phyloP scores from a whole-genome alignment of 2,329 filamentous ascomycete genomes.

The Colletotrichum sublineola region DNA sequence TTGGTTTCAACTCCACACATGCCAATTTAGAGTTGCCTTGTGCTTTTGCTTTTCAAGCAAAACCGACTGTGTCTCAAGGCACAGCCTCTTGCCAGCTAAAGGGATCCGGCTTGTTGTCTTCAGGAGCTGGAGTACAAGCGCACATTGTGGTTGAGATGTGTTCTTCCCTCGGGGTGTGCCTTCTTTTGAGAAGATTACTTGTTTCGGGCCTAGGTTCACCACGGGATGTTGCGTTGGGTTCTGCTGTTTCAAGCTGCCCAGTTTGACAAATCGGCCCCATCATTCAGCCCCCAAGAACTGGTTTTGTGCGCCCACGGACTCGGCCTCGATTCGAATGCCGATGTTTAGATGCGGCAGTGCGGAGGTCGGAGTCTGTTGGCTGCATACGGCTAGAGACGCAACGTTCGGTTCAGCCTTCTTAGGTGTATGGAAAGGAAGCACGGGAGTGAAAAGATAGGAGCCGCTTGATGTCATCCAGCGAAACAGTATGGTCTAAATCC shows the following conservation, averaged over 20 bases:
- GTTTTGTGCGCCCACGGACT: slow-evolving; percentile 29
- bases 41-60: slow-evolving; percentile 12
- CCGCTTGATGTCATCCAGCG: slow-evolving; percentile 38
- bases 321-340: slow-evolving; percentile 27
- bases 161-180: slow-evolving; percentile 15
- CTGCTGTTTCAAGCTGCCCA: slow-evolving; percentile 34
- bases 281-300: background rate
- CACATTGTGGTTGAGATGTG: slow-evolving; percentile 23
- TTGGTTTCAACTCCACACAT: background rate
- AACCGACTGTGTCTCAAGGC: slow-evolving; percentile 10
- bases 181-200: background rate
- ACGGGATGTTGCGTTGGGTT: slow-evolving; percentile 23
- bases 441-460: slow-evolving; percentile 29
- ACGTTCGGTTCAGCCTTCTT: background rate
- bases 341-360: slow-evolving; percentile 27
- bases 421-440: background rate
- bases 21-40: slow-evolving; percentile 28
- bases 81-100: slow-evolving; percentile 14
- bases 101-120: background rate
- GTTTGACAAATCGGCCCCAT: slow-evolving; percentile 24
- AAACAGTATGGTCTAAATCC: slow-evolving; percentile 27
- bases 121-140: slow-evolving; percentile 11
- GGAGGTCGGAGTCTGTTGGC: background rate
- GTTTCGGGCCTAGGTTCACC: slow-evolving; percentile 21
- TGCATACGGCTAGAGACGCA: background rate